Evolutionary conservation across 371 early-diverging fungal species (phyloP), one percentile per base, ranked within the genome.

Genomic region (Apophysomyces elegans): DNA sequence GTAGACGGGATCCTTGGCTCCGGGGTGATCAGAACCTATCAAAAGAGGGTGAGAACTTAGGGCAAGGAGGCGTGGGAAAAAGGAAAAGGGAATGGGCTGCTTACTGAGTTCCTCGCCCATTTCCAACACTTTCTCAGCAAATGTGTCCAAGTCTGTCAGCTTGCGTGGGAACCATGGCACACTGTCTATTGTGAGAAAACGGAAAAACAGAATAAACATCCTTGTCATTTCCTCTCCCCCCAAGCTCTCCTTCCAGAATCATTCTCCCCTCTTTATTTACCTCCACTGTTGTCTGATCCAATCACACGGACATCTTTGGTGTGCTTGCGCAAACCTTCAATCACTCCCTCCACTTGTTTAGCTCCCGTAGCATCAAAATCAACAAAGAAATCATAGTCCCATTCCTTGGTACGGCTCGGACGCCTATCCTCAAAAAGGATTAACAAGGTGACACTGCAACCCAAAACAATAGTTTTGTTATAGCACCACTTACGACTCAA

Each of bases 161-260:
- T 94, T 95, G 70, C 97, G 90, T 46, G 98, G 98, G 83, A 97
- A 98, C 97, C 97, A 97, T 32, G 96, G 96, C 9, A 79, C 78
- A 61, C 77, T 80, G 46, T 77, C 84, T 83, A 61, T 58, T 26
- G 44, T 47, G 59, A 57, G 37, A 43, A 62, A 63, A 0, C 3
- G 7, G 21, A 7, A 21, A 60, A 37, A 59, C n/a, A 44, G 6
- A 5, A 13, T 12, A 56, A 26, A 54, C 16, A 7, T 26, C 36
- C 32, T 8, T 38, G 62, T 39, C 9, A 18, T 35, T 18, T 54
- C 32, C 32, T 26, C 32, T 26, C 32, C 3, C 32, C 26, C 26
- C 26, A 26, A 26, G 0, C 1, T 2, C 32, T 26, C 32, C 32
- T 26, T 2, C 32, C 32, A 26, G 32, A 26, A 26, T 1, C 32